Base-by-base conservation (phyloP, 1,139 yeast species). In the Scheffersomyces stambukii region DNA sequence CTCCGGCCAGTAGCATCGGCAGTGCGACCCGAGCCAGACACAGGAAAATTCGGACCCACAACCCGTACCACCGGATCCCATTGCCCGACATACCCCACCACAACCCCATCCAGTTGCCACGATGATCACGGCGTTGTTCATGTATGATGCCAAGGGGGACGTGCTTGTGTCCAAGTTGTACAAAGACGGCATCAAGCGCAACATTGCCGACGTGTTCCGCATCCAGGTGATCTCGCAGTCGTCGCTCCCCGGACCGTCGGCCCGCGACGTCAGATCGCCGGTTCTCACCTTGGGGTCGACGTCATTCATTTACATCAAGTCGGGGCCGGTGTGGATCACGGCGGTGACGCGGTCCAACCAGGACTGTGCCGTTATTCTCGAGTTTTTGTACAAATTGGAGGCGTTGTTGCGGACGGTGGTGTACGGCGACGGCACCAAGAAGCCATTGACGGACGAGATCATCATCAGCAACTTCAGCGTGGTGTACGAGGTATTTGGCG, bases 241-340 rank as follows among this genome's bases (percentile, higher is more conserved):
- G 21, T 95, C 86, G 21, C 83, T 89, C 28, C 69, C 84, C 30
- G 74, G 55, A 27, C 13, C 23, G 8, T 9, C 32, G 12, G 25
- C 21, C 18, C 52, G 54, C 18, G 65, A 71, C 45, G 60, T 66
- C 17, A 68, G 83, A 39, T 81, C 94, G 3, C 98, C 98, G 0
- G 79, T 91, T 5, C 60, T 89, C 31, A 91, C 97, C 0, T 59
- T 91, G 23, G 98, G 98, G 3, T 84, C 95, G 1, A 91, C 97
- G 0, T 82, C 96, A 0, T 91, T 89, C 51, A 69, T 88, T 26
- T 89, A 88, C 48, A 80, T 85, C 28, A 74, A 76, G 41, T 74
- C 79, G 32, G 81, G 79, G 10, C 65, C 70, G 33, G 46, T 91
- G 13, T 91, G 94, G 81, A 50, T 86, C 9, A 94, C 89, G 11